These are phyloP conservation scores for Stipa capillata DNA, from an alignment of 176 grass and related monocot genomes.

Conservation along the genomic window DNA sequence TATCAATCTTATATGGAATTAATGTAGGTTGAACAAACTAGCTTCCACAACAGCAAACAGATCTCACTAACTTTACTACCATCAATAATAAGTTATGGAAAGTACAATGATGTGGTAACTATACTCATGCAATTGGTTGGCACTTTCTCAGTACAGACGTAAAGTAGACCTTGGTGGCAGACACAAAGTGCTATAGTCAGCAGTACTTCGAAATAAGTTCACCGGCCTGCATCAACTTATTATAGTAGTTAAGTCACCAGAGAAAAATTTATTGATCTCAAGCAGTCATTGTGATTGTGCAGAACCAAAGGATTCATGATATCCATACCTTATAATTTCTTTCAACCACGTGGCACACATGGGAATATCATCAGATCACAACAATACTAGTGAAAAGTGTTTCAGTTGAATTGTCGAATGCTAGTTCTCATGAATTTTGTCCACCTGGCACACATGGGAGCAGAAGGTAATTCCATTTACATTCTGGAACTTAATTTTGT, in stretches of 20 bases:
- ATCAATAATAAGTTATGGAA: background rate
- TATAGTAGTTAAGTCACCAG: background rate
- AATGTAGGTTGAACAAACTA: background rate
- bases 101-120: background rate
- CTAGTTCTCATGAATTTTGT: background rate
- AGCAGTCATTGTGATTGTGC: background rate
- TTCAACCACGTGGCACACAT: background rate
- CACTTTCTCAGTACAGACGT: background rate
- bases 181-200: background rate
- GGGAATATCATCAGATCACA: background rate
- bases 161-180: background rate
- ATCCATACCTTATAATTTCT: background rate
- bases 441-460: too few relatives aligned
- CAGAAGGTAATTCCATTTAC: background rate
- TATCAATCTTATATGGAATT: background rate
- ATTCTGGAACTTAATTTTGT: constrained; percentile 40
- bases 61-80: background rate
- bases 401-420: background rate
- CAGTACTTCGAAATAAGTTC: background rate
- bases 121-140: background rate
- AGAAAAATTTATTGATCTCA: background rate
- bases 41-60: background rate
- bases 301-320: background rate
- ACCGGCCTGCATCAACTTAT: background rate
- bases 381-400: background rate